Base-by-base conservation (phyloP, 192 early-diverging fungal species). In the Umbelopsis sp. region DNA sequence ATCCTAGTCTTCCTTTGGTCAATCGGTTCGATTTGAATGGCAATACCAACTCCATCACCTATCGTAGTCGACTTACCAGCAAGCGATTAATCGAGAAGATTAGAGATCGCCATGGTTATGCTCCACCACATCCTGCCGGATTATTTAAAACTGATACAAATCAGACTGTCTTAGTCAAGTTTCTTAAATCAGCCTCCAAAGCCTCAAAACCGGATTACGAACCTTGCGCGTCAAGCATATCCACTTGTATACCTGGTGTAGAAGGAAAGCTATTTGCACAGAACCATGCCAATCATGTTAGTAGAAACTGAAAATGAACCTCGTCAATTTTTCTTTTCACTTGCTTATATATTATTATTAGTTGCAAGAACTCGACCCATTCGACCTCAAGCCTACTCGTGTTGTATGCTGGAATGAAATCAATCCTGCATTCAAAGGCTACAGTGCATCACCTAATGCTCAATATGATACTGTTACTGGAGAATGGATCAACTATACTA, bases 401-500 rank as follows among this genome's bases (percentile, higher is more conserved):
- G 77, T 88, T 16, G 78, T 87, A 22, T 85, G 87, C 25, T 85
- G 86, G 78, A 80, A 86, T 34, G 85, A 87, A 38, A 77, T 91
- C 65, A 91, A 93, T 76, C 70, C 83, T 12, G 75, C 76, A 21
- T 90, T 93, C 69, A 84, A 80, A 70, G 92, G 92, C 8, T 78
- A 82, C 53, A 83, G 86, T 47, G 83, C 89, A 24, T 84, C 87
- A 32, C 88, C 93, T 34, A 91, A 94, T 71, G 81, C 87, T 36
- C 88, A 91, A 70, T 89, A 83, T 70, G 93, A 94, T 76, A 59
- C 83, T 8, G 68, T 79, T 38, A 91, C 91, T 16, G 87, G 91
- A 49, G 91, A 94, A 75, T 85, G 89, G 73, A 89, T 94, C 71
- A 88, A 90, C 24, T 89, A 92, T 44, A 80, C 87, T n/a, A 85